Conservation (phyloP, 164 flowering plant species). For the Aristolochia californica region DNA sequence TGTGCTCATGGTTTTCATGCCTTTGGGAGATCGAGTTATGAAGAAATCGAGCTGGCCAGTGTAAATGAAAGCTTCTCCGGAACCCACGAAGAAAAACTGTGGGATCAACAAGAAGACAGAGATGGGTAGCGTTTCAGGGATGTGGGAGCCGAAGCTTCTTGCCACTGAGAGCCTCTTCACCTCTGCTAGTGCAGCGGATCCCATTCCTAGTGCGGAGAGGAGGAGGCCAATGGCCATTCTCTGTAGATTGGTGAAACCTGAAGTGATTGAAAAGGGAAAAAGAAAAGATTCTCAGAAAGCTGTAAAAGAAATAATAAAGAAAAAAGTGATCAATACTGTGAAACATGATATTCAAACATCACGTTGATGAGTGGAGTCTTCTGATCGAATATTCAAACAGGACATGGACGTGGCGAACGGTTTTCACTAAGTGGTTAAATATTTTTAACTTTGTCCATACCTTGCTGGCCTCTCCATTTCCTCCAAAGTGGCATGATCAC, state of each 20-base stretch:
- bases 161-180: constrained; percentile 60
- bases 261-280: too few species aligned
- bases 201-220: constrained; percentile 70
- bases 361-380: too few species aligned
- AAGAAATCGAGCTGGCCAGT: constrained; percentile 97
- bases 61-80: constrained; percentile 96
- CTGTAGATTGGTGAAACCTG: constrained; percentile 77
- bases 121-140: constrained; percentile 34
- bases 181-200: constrained; percentile 60
- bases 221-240: constrained; percentile 64
- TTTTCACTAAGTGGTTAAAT: not conserved
- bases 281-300: not conserved
- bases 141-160: constrained; percentile 12
- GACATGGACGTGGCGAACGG: not conserved
- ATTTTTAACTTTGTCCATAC: constrained; percentile 20
- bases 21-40: constrained; percentile 86
- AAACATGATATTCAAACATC: too few species aligned
- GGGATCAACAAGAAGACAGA: constrained; percentile 73
- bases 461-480: constrained; percentile 69
- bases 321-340: too few species aligned
- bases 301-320: not conserved
- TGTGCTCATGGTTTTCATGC: constrained; percentile 98
- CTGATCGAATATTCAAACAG: too few species aligned
- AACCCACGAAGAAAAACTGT: constrained; percentile 80
- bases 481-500: constrained; percentile 69